Percentiles rank a stretch among this genome's conserved stretches.
Conservation (phyloP, 1,284 basidiomycete species). For the Sporisorium iseilematis-ciliati region DNA sequence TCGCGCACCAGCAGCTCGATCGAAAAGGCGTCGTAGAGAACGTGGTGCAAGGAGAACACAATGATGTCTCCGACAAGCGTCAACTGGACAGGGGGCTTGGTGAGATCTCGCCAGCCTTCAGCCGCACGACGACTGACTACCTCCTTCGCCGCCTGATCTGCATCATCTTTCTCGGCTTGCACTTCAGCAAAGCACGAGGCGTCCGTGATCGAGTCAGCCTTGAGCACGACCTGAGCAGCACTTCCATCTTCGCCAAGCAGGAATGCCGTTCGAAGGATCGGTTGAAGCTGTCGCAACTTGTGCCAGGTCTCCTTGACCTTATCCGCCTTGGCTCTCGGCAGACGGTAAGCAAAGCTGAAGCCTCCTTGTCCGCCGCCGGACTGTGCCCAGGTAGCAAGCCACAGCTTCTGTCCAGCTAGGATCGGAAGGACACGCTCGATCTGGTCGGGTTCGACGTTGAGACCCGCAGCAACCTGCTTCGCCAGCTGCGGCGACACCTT, state of each 20-base stretch:
- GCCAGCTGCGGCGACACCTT: conserved; percentile 10
- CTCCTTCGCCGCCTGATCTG: conserved; percentile 8
- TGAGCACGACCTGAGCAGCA: conserved; percentile 46
- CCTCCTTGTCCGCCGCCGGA: conserved; percentile 30
- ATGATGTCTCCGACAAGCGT: conserved; percentile 40
- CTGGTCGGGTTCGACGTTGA: conserved; percentile 18
- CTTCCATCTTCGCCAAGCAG: conserved; percentile 22
- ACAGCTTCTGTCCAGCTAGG: conserved; percentile 56
- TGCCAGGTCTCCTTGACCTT: conserved; percentile 48
- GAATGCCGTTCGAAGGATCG: conserved; percentile 60
- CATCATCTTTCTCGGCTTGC: conserved; percentile 4
- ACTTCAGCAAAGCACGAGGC: conserved; percentile 11
- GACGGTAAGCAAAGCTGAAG: conserved; percentile 56
- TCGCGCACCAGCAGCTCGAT: conserved; percentile 60
- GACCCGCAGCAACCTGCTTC: conserved; percentile 18
- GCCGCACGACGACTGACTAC: conserved; percentile 19
- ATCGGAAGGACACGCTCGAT: conserved; percentile 54
- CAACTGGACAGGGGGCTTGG: conserved; percentile 33
- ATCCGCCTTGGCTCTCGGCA: conserved; percentile 10
- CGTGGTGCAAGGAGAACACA: conserved; percentile 62
- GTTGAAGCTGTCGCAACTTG: conserved; percentile 44
- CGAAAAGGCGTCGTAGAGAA: conserved; percentile 65
- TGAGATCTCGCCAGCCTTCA: conserved; percentile 29
- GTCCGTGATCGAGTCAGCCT: background rate
- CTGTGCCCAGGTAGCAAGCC: conserved; percentile 47